phyloP scores from a whole-genome alignment of 1,284 basidiomycete species.

The Austroboletus niveus region DNA sequence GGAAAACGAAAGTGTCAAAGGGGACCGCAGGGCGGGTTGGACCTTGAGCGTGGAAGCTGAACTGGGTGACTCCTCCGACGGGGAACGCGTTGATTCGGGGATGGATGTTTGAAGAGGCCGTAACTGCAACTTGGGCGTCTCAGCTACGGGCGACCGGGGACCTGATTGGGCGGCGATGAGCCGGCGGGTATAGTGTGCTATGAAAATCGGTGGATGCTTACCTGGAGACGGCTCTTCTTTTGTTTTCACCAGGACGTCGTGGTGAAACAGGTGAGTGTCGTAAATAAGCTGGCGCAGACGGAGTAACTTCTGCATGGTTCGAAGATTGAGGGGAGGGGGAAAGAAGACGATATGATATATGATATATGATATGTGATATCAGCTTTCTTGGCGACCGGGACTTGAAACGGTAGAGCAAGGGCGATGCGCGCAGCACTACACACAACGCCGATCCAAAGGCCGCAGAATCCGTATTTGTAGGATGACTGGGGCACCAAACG shows the following conservation, averaged over 20 bases:
- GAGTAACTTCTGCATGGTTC: conserved; percentile 1
- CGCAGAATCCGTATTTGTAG: not conserved
- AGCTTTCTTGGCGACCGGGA: not conserved
- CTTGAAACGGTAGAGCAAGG: not conserved
- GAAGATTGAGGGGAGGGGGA: not conserved
- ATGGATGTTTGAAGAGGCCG: too few species aligned
- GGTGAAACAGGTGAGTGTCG: not conserved
- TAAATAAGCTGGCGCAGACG: conserved; percentile 1
- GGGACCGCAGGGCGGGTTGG: not conserved
- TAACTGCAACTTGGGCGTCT: not conserved
- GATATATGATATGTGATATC: not conserved
- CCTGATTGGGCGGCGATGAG: conserved; percentile 3
- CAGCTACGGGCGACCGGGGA: not conserved
- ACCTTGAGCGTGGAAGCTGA: not conserved
- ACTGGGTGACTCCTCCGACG: not conserved
- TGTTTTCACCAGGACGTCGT: not conserved
- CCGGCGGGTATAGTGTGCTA: not conserved
- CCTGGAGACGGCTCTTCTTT: conserved; percentile 7
- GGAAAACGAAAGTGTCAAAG: not conserved
- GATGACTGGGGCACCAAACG: not conserved
- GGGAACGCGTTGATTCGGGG: not conserved
- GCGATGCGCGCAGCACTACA: too few species aligned
- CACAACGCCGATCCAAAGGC: not conserved
- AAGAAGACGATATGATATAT: not conserved
- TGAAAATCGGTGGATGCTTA: not conserved